A percentile compares a stretch with the other conserved stretches of the same genome.
Evolutionary conservation across 2,329 filamentous ascomycete genomes (phyloP).

Genomic region (Microsporum audouinii): DNA sequence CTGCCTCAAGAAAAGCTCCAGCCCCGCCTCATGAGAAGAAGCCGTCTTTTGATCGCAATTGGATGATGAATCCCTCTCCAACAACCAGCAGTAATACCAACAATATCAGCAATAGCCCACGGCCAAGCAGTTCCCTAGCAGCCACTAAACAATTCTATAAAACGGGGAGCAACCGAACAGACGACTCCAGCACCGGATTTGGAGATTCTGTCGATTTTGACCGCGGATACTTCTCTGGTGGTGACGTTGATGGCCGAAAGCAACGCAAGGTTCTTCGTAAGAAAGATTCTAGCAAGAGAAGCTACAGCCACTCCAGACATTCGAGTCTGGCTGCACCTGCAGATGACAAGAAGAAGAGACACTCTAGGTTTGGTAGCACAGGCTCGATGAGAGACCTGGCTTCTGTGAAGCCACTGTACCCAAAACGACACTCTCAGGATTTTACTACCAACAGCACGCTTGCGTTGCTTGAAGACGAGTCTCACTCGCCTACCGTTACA

Average conservation of each 20-base stretch:
- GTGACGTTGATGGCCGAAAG: slow-evolving; percentile 64
- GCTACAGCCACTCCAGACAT: slow-evolving; percentile 51
- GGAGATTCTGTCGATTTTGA: slow-evolving; percentile 54
- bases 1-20: slow-evolving; percentile 19
- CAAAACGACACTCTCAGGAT: slow-evolving; percentile 46
- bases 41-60: slow-evolving; percentile 48
- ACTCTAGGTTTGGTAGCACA: slow-evolving; percentile 67
- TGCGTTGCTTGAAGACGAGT: slow-evolving; percentile 30
- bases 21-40: slow-evolving; percentile 42
- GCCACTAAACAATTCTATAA: slow-evolving; percentile 13
- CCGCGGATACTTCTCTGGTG: slow-evolving; percentile 85
- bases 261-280: slow-evolving; percentile 69
- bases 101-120: slow-evolving; percentile 22
- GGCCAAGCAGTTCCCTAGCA: slow-evolving; percentile 26
- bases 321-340: slow-evolving; percentile 51
- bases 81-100: slow-evolving; percentile 6
- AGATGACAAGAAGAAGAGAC: slow-evolving; percentile 60
- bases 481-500: slow-evolving; percentile 43
- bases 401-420: slow-evolving; percentile 57
- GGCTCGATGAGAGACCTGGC: slow-evolving; percentile 57
- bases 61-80: slow-evolving; percentile 41
- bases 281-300: slow-evolving; percentile 38
- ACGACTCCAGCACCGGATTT: slow-evolving; percentile 5
- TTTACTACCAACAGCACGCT: slow-evolving; percentile 46
- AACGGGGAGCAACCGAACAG: slow-evolving; percentile 14